phyloP scores from a whole-genome alignment of 495 filamentous ascomycete genomes.

The Physcia stellaris region DNA sequence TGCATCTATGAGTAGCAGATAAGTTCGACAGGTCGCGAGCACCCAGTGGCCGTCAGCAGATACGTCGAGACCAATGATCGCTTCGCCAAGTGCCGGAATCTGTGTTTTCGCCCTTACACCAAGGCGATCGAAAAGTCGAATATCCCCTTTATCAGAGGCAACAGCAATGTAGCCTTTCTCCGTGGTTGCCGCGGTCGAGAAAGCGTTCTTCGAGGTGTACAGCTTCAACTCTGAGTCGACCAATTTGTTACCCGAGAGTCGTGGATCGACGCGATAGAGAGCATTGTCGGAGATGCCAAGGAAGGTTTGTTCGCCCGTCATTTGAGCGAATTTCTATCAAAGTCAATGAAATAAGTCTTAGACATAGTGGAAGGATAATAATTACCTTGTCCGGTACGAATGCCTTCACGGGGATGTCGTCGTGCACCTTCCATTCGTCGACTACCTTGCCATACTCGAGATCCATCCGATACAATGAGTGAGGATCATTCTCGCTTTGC shows the following conservation, averaged over 20 bases:
- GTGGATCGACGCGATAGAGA: constrained; percentile 87
- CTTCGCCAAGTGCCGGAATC: constrained; percentile 87
- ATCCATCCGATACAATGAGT: constrained; percentile 96
- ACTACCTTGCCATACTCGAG: constrained; percentile 97
- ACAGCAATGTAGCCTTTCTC: constrained; percentile 94
- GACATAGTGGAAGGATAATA: constrained; percentile 1
- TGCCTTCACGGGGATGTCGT: constrained; percentile 81
- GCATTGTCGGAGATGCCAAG: constrained; percentile 84
- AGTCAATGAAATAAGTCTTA: constrained; percentile 9
- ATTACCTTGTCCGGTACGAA: constrained; percentile 78
- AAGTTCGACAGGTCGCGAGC: constrained; percentile 86
- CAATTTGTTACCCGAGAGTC: constrained; percentile 78
- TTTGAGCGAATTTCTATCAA: constrained; percentile 81
- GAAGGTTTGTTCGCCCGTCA: constrained; percentile 91
- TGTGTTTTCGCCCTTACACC: constrained; percentile 97
- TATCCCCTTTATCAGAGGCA: constrained; percentile 93
- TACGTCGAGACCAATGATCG: constrained; percentile 89
- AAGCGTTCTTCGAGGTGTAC: constrained; percentile 91
- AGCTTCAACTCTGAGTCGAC: constrained; percentile 89
- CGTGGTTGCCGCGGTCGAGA: constrained; percentile 85
- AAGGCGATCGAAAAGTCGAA: constrained; percentile 88
- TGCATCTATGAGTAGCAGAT: constrained; percentile 84
- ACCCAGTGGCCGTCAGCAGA: constrained; percentile 93
- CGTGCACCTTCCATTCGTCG: constrained; percentile 98
- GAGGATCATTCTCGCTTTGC: constrained; percentile 71